Percentiles rank a stretch among this genome's conserved stretches.
Evolutionary conservation across 805 yeast genomes (phyloP).

Genomic region (Barnettozyma salicaria): DNA sequence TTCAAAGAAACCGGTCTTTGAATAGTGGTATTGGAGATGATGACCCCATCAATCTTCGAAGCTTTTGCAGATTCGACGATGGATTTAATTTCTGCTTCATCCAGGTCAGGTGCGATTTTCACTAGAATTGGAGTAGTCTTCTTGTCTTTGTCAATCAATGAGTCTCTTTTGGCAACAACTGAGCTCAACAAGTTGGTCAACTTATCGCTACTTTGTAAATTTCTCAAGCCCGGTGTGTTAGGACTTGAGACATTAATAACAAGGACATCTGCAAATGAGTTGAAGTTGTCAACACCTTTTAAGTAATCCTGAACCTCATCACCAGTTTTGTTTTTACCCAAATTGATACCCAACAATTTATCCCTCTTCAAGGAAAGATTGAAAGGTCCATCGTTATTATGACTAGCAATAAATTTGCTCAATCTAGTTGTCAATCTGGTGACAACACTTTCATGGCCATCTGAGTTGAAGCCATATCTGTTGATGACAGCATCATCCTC

Average conservation of each 20-base stretch:
- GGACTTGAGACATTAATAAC: constrained; percentile 93
- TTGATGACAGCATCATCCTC: constrained; percentile 88
- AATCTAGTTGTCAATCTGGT: constrained; percentile 63
- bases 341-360: constrained; percentile 70
- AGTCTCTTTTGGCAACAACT: constrained; percentile 68
- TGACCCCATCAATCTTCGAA: constrained; percentile 83
- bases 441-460: constrained; percentile 74
- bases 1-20: constrained; percentile 65
- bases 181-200: constrained; percentile 59
- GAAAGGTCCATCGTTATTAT: constrained; percentile 22
- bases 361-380: constrained; percentile 51
- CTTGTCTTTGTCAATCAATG: constrained; percentile 34
- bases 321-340: constrained; percentile 90
- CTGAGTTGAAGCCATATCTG: constrained; percentile 91
- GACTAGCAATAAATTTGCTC: constrained; percentile 29
- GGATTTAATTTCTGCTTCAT: constrained; percentile 71
- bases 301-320: constrained; percentile 86
- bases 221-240: constrained; percentile 91
- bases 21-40: constrained; percentile 87
- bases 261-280: constrained; percentile 79
- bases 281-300: constrained; percentile 75
- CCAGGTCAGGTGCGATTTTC: constrained; percentile 89
- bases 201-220: constrained; percentile 71
- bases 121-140: constrained; percentile 75
- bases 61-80: constrained; percentile 75